phyloP scores from a whole-genome alignment of 208 protist species.

The Naegleria gruberi region DNA sequence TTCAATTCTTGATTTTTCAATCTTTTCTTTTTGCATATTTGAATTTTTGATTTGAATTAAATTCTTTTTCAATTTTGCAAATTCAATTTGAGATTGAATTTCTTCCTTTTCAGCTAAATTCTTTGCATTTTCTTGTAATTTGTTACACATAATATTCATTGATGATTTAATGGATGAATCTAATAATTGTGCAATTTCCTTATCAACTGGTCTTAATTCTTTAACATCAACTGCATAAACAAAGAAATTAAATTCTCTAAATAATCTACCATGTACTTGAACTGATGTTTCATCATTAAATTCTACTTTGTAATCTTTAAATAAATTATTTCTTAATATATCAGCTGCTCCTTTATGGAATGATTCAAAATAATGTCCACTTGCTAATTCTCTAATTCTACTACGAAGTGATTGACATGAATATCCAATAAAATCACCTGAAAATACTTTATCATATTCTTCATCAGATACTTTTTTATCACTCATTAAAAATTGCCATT shows the following conservation, averaged over 20 bases:
- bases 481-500: conserved; percentile 71
- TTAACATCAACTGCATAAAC: not conserved
- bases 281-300: not conserved
- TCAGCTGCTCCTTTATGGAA: conserved; percentile 67
- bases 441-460: conserved; percentile 59
- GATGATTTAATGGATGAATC: not conserved
- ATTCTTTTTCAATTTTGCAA: not conserved
- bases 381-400: conserved; percentile 62
- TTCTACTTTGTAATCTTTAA: conserved; percentile 28
- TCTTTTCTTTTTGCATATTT: not conserved
- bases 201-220: not conserved
- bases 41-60: not conserved
- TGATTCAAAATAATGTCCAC: conserved; percentile 65
- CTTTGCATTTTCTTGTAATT: not conserved
- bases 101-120: not conserved
- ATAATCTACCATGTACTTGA: not conserved
- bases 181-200: not conserved
- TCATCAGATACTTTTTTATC: conserved; percentile 43
- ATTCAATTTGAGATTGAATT: not conserved
- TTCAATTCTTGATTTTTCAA: conserved; percentile 11
- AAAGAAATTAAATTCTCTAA: not conserved
- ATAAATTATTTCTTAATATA: conserved; percentile 59
- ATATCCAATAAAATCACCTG: conserved; percentile 69
- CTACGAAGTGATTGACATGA: conserved; percentile 68
- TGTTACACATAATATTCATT: not conserved